Evolutionary conservation across 2,329 filamentous ascomycete genomes (phyloP).

Genomic region (Paraconiothyrium brasiliense): DNA sequence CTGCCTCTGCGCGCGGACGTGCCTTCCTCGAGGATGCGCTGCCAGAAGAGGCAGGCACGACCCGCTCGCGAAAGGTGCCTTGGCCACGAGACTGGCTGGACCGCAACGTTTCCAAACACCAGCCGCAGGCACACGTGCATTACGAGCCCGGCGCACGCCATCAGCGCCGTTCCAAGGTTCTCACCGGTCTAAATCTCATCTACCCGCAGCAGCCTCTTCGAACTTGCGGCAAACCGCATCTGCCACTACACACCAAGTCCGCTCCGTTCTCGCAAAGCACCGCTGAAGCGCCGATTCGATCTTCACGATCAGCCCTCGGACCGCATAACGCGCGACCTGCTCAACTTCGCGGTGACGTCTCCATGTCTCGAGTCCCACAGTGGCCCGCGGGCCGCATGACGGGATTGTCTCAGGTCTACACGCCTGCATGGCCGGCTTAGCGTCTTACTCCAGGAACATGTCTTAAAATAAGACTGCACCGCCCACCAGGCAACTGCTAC

Average conservation of each 20-base stretch:
- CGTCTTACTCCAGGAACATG: constrained; percentile 12
- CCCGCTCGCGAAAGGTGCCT: neutral
- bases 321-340: neutral
- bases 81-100: neutral
- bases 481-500: neutral
- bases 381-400: constrained; percentile 4
- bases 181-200: neutral
- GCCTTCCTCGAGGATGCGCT: constrained; percentile 9
- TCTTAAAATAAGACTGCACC: constrained; percentile 19
- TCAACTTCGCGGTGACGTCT: constrained; percentile 5
- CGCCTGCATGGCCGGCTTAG: constrained; percentile 14
- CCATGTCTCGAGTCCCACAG: constrained; percentile 3
- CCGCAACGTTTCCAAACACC: constrained; percentile 8
- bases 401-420: constrained; percentile 8
- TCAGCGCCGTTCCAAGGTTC: neutral
- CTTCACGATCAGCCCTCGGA: neutral
- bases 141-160: neutral
- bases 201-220: no score
- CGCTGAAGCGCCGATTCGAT: neutral
- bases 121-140: neutral
- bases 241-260: neutral
- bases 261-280: neutral
- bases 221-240: neutral
- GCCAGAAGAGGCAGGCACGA: constrained; percentile 11
- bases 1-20: constrained; percentile 2